Evolutionary conservation across 2,329 filamentous ascomycete genomes (phyloP).

Genomic region (Alternaria arbusti): DNA sequence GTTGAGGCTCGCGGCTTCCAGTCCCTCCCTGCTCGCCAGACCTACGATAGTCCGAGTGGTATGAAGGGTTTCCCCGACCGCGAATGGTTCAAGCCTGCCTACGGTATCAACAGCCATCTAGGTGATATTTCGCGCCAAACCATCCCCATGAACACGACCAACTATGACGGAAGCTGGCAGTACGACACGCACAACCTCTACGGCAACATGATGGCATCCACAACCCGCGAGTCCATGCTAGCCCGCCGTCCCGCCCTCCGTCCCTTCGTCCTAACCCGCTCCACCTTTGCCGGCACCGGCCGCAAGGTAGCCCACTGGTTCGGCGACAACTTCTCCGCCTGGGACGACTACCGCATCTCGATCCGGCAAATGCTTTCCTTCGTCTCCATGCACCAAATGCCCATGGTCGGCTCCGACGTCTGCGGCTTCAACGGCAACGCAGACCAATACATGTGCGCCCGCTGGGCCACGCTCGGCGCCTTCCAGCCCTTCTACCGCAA

Average conservation of each 20-base stretch:
- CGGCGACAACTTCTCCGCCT: constrained; percentile 60
- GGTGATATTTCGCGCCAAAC: constrained; percentile 55
- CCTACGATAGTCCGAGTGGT: constrained; percentile 42
- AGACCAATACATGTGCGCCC: constrained; percentile 71
- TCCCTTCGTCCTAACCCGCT: constrained; percentile 76
- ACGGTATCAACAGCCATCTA: constrained; percentile 69
- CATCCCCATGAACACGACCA: constrained; percentile 70
- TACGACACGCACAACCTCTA: constrained; percentile 82
- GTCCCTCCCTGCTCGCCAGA: constrained; percentile 19
- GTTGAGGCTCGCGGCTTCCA: background rate
- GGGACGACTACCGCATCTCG: constrained; percentile 53
- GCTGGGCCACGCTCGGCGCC: constrained; percentile 77
- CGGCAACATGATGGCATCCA: constrained; percentile 74
- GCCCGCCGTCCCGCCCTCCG: constrained; percentile 67
- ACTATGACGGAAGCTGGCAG: constrained; percentile 70
- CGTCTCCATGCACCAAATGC: constrained; percentile 55
- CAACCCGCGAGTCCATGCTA: constrained; percentile 71
- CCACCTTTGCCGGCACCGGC: constrained; percentile 77
- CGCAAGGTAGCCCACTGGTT: constrained; percentile 65
- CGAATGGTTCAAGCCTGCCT: constrained; percentile 69
- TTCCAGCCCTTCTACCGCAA: constrained; percentile 80
- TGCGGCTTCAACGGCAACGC: constrained; percentile 76
- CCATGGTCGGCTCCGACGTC: constrained; percentile 65
- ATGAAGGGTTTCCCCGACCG: constrained; percentile 66
- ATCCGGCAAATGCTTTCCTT: constrained; percentile 55